These are phyloP conservation scores for Nitzschia inconspicua DNA, from an alignment of 108 stramenopile species.

Conservation along the genomic window DNA sequence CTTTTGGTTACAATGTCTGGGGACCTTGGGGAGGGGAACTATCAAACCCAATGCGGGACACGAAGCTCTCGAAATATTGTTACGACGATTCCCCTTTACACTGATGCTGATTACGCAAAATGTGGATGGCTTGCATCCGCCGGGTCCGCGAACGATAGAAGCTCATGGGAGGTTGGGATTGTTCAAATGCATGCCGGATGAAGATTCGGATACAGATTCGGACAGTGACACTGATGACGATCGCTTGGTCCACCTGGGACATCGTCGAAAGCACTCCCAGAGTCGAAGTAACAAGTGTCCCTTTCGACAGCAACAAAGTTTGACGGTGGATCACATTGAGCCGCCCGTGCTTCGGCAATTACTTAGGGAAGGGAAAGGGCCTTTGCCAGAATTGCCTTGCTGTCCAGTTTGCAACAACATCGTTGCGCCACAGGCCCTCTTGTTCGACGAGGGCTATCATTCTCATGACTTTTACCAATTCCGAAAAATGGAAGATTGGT, in stretches of 20 bases:
- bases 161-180: conserved; percentile 64
- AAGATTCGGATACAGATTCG: conserved; percentile 61
- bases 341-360: conserved; percentile 12
- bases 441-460: conserved; percentile 80
- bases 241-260: conserved; percentile 56
- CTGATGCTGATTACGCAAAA: conserved; percentile 66
- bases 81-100: conserved; percentile 25
- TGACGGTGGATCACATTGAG: conserved; percentile 28
- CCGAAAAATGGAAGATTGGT: conserved; percentile 55
- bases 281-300: conserved; percentile 7
- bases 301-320: conserved; percentile 35
- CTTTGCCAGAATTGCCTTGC: conserved; percentile 32
- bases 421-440: conserved; percentile 54
- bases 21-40: conserved; percentile 8
- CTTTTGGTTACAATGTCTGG: conserved; percentile 65
- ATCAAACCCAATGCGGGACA: conserved; percentile 70
- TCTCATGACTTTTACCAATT: conserved; percentile 72
- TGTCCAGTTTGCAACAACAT: conserved; percentile 53
- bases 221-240: conserved; percentile 60
- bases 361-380: conserved; percentile 11
- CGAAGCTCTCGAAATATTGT: conserved; percentile 8
- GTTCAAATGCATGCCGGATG: conserved; percentile 72
- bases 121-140: conserved; percentile 33
- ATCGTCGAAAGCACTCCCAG: conserved; percentile 37
- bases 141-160: conserved; percentile 38